A percentile compares a stretch with the other conserved stretches of the same genome.
phyloP scores from a whole-genome alignment of 2,329 filamentous ascomycete species.

The Nannizzia gypsea region DNA sequence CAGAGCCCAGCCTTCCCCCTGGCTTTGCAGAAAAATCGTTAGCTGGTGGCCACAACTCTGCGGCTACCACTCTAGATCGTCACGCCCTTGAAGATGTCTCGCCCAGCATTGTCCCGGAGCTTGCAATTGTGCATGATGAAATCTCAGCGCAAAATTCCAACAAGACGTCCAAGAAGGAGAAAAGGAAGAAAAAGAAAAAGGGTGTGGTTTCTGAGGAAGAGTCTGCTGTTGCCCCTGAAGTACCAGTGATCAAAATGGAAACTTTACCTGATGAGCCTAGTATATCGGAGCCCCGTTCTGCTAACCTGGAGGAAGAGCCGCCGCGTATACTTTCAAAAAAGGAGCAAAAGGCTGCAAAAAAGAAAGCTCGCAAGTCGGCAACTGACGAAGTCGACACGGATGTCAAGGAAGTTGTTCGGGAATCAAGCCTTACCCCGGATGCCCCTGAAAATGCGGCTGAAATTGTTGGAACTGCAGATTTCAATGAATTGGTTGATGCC shows the following conservation, averaged over 20 bases:
- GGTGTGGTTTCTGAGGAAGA: not conserved
- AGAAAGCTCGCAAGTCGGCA: not conserved
- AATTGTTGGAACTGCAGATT: not conserved
- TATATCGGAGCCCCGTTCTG: not conserved
- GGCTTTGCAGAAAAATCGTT: not conserved
- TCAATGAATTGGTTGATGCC: not conserved
- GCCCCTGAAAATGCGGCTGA: not conserved
- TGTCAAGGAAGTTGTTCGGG: not conserved
- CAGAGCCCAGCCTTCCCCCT: not conserved
- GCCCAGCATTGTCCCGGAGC: not conserved
- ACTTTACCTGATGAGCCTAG: not conserved
- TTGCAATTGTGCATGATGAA: not conserved
- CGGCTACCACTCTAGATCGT: not conserved
- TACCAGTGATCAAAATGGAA: not conserved
- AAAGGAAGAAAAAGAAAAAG: constrained; percentile 7
- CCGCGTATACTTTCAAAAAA: not conserved
- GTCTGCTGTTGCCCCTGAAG: not conserved
- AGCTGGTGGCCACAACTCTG: not conserved
- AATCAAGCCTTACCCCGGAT: not conserved
- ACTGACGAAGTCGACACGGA: not conserved
- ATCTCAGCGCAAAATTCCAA: not conserved
- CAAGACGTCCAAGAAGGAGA: not conserved
- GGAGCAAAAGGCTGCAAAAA: not conserved
- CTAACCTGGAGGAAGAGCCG: not conserved
- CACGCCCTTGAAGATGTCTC: not conserved